Conservation (phyloP, 352 stramenopile genomes). For the Phytophthora constricta region DNA sequence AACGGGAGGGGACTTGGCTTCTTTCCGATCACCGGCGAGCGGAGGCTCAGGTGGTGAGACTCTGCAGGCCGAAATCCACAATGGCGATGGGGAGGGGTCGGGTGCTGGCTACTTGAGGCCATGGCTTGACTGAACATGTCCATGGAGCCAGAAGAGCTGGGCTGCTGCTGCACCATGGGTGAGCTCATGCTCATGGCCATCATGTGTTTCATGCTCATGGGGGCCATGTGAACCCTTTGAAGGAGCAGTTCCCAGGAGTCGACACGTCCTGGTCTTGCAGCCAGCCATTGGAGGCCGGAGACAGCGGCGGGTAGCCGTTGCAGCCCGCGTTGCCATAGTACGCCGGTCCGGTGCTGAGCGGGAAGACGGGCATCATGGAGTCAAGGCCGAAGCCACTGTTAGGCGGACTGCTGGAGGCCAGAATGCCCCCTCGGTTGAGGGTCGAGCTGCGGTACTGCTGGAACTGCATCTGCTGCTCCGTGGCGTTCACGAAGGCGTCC, state of each 20-base stretch:
- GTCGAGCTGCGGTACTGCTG: slow-evolving; percentile 14
- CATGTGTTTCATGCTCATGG: slow-evolving; percentile 40
- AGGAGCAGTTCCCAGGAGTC: slow-evolving; percentile 16
- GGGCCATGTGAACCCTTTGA: slow-evolving; percentile 23
- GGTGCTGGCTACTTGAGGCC: slow-evolving; percentile 1
- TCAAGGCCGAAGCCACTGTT: slow-evolving; percentile 28
- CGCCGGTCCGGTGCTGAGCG: slow-evolving; percentile 11
- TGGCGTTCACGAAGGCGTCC: slow-evolving; percentile 23
- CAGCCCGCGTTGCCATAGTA: slow-evolving; percentile 8
- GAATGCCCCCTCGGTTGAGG: slow-evolving; percentile 9
- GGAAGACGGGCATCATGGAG: slow-evolving; percentile 40
- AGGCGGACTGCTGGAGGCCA: neutral
- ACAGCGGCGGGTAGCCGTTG: slow-evolving; percentile 11
- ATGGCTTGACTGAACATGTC: slow-evolving; percentile 31
- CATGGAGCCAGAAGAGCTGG: slow-evolving; percentile 30
- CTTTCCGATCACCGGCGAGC: no score
- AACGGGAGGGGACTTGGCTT: slow-evolving; percentile 21
- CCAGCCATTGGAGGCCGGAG: slow-evolving; percentile 19
- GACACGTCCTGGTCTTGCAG: slow-evolving; percentile 18
- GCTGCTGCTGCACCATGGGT: slow-evolving; percentile 26
- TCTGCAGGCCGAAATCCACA: slow-evolving; percentile 32
- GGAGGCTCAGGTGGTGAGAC: neutral
- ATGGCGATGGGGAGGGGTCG: slow-evolving; percentile 1
- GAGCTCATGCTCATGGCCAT: slow-evolving; percentile 22
- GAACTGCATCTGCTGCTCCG: no score